Evolutionary conservation across 768 basidiomycete species (phyloP), one percentile per base, ranked within the genome.

Genomic region (Pleurotus pulmonarius): DNA sequence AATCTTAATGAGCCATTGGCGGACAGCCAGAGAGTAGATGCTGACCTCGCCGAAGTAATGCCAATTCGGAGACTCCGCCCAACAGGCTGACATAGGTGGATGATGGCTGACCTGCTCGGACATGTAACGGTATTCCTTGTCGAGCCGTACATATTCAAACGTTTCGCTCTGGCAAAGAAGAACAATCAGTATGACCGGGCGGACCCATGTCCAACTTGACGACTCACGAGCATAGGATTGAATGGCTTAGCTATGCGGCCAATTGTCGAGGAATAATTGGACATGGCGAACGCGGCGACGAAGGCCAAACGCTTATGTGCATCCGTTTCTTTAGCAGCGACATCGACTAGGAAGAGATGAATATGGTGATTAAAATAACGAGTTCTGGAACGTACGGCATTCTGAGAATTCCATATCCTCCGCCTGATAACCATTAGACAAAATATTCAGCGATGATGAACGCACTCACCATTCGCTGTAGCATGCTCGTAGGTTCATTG

Each of bases 331-430:
- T 75, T 77, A 6, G 83, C 84, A 22, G 95, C 95, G 5, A 90
- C 87, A 63, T 97, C 94, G 64, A 98, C 89, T 92, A 61, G 0
- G 46, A 40, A 54, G 37, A 56, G 58, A 22, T 34, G 39, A 57
- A 40, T 49, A 56, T 38, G 15, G 46, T 9, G 25, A 15, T 3
- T 55, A 39, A 34, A 25, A 54, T 40, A 49, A 45, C 56, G 20
- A 53, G 46, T 20, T 20, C 24, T 18, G 2, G 3, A 9, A 82
- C 90, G 76, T 64, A 92, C 90, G 73, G 65, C 93, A 96, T 62
- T 94, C 92, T 0, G 91, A 87, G 71, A 95, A 97, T 69, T 97
- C 95, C 92, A 96, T 96, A 70, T 98, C 95, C 72, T 98, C 95
- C 9, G 94, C 90, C 74, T 75, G 44, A 18, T 44, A 29, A 60